Evolutionary conservation across 306 rosid species (phyloP).

Genomic region (Cucurbita argyrosperma): DNA sequence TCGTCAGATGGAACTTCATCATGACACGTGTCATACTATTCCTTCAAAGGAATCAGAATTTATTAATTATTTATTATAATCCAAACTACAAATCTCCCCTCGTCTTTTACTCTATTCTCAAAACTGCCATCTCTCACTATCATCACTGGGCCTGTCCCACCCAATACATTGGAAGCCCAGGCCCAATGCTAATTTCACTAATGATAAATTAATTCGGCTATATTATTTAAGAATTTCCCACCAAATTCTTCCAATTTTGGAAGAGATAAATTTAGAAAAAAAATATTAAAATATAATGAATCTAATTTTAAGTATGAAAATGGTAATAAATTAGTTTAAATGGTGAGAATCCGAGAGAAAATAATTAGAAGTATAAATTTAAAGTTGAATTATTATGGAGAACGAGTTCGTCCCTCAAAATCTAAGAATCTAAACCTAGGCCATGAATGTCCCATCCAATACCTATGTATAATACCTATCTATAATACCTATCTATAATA

Average conservation of each 20-base stretch:
- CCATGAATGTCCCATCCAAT: neutral
- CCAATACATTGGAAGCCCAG: neutral
- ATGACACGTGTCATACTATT: neutral
- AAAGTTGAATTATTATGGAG: no score
- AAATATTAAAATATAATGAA: no score
- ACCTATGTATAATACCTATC: no score
- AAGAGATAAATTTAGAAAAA: no score
- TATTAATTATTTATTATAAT: neutral
- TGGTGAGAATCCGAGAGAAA: no score
- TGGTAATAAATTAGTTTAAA: no score
- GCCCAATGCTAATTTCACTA: neutral
- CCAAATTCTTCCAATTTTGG: no score
- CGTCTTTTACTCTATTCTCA: neutral
- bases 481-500: no score
- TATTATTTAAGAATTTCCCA: no score
- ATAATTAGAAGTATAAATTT: no score
- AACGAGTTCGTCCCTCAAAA: neutral
- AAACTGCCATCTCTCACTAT: neutral
- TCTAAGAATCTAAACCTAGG: neutral
- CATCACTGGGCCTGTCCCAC: neutral
- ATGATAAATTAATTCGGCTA: no score
- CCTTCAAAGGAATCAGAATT: neutral
- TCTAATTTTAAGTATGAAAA: no score
- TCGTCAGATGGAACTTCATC: neutral
- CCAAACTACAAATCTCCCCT: neutral